phyloP scores from a whole-genome alignment of 345 rosid genomes.

The Garcia nutans region DNA sequence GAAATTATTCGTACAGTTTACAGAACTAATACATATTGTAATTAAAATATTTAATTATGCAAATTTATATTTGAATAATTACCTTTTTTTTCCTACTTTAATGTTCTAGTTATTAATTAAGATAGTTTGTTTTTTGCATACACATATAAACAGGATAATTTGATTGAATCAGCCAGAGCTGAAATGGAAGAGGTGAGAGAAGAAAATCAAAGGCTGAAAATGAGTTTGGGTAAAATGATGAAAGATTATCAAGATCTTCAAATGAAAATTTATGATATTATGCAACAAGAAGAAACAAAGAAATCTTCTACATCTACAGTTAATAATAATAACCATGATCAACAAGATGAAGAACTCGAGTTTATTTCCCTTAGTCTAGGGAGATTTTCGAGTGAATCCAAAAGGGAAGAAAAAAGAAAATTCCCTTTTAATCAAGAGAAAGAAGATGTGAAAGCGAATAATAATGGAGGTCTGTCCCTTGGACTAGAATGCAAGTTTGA shows the following conservation, averaged over 20 bases:
- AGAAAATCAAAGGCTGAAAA: constrained; percentile 73
- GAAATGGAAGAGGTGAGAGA: constrained; percentile 73
- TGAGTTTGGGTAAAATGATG: constrained; percentile 42
- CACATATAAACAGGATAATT: constrained; percentile 31
- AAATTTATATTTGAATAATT: no score
- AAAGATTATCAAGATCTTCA: constrained; percentile 70
- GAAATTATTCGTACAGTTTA: no score
- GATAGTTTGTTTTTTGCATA: not conserved
- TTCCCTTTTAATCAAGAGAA: constrained; percentile 21
- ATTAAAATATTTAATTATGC: no score
- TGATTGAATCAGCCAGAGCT: constrained; percentile 61
- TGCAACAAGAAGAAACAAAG: constrained; percentile 36
- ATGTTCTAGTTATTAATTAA: no score
- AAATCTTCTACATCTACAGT: constrained; percentile 15
- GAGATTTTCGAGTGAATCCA: constrained; percentile 39
- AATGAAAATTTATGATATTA: constrained; percentile 44
- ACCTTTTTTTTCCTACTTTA: no score
- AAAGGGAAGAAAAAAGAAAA: constrained; percentile 32
- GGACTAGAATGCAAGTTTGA: constrained; percentile 62
- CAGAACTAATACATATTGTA: not conserved
- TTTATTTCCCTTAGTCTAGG: constrained; percentile 79
- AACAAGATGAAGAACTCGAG: constrained; percentile 43
- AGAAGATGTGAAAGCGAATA: constrained; percentile 19
- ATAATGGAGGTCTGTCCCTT: constrained; percentile 27
- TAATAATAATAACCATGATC: not conserved